Percentiles rank a stretch among this genome's conserved stretches.
Conservation (phyloP, 495 filamentous ascomycete species). For the Penicillium arizonense region DNA sequence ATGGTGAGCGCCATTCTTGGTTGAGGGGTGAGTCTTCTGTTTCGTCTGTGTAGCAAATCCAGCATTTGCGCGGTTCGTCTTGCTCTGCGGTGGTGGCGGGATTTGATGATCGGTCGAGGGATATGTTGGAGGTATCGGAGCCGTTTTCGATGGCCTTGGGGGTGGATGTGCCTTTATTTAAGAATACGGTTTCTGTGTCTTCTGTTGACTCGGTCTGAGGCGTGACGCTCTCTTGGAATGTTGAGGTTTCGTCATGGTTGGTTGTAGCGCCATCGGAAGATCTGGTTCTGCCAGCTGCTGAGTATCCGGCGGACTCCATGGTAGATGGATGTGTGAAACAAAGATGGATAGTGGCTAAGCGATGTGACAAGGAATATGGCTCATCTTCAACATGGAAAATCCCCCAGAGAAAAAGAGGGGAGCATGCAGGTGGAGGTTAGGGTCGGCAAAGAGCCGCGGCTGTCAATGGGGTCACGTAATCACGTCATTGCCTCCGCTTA, state of each 20-base stretch:
- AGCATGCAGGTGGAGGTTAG: constrained; percentile 6
- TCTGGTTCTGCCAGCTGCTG: constrained; percentile 28
- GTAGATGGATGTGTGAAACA: neutral
- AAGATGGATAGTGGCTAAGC: neutral
- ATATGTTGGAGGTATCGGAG: constrained; percentile 15
- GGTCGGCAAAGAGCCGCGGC: constrained; percentile 13
- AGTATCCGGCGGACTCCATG: constrained; percentile 42
- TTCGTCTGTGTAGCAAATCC: constrained; percentile 88
- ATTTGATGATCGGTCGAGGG: constrained; percentile 13
- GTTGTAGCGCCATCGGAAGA: constrained; percentile 29
- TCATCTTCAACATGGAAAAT: constrained; percentile 4
- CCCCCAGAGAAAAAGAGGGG: neutral
- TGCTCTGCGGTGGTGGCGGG: constrained; percentile 13
- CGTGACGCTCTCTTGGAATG: constrained; percentile 4
- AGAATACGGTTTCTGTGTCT: constrained; percentile 41
- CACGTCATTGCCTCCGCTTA: neutral
- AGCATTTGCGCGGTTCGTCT: constrained; percentile 69
- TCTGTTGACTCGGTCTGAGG: constrained; percentile 24
- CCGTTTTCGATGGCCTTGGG: constrained; percentile 12
- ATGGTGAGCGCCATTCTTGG: constrained; percentile 80
- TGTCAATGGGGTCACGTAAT: constrained; percentile 6
- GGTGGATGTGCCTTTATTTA: constrained; percentile 36
- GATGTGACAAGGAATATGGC: neutral
- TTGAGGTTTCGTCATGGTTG: constrained; percentile 16
- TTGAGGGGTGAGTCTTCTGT: constrained; percentile 69